Percentiles rank a stretch among this genome's conserved stretches.
Conservation (phyloP, 371 early-diverging fungal species). For the Smittium mucronatum region DNA sequence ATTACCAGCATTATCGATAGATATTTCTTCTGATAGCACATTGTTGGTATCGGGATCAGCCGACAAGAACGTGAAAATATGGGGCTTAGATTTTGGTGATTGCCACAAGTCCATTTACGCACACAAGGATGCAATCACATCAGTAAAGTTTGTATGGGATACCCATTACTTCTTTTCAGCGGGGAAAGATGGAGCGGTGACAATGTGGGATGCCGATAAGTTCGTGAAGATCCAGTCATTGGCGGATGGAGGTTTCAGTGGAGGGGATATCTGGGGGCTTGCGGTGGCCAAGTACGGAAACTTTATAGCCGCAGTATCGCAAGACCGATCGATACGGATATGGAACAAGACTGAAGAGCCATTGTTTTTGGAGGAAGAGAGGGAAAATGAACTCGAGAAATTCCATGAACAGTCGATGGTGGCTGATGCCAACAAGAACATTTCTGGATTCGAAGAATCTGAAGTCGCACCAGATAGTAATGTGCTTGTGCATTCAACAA, state of each 20-base stretch:
- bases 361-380: constrained; percentile 88
- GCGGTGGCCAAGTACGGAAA: constrained; percentile 76
- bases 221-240: constrained; percentile 89
- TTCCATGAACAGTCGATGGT: constrained; percentile 64
- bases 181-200: constrained; percentile 75
- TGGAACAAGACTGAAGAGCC: constrained; percentile 94
- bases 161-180: constrained; percentile 90
- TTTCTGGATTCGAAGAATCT: constrained; percentile 15
- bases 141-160: constrained; percentile 72
- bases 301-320: constrained; percentile 71
- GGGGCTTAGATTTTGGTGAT: constrained; percentile 98
- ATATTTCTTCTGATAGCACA: constrained; percentile 83
- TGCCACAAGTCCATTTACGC: constrained; percentile 89
- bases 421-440: constrained; percentile 46
- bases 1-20: constrained; percentile 87
- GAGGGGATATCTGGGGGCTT: constrained; percentile 78
- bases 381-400: constrained; percentile 84
- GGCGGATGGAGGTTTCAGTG: constrained; percentile 49
- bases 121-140: constrained; percentile 83
- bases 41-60: constrained; percentile 82
- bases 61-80: constrained; percentile 92
- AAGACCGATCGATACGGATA: constrained; percentile 82
- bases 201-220: constrained; percentile 95
- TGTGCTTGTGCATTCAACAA: background rate
- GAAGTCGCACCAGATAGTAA: constrained; percentile 21